Conservation (phyloP, 1,284 basidiomycete genomes). For the Laetiporus sulphureus region DNA sequence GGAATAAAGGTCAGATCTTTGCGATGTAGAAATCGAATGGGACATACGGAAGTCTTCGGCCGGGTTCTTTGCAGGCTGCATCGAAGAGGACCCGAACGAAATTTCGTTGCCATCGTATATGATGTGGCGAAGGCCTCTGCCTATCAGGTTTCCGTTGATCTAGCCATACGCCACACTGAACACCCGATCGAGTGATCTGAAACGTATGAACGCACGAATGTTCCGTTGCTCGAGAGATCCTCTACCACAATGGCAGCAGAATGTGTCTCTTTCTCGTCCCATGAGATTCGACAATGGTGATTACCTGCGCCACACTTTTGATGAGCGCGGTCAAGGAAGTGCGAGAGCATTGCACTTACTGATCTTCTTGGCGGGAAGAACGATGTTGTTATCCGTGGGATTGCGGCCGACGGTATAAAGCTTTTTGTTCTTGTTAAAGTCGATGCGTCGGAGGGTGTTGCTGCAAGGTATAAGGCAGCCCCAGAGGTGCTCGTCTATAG, state of each 20-base stretch:
- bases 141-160: constrained; percentile 70
- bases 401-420: constrained; percentile 51
- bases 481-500: constrained; percentile 50
- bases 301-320: constrained; percentile 41
- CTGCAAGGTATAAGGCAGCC: constrained; percentile 62
- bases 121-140: constrained; percentile 47
- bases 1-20: not conserved
- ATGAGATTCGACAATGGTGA: constrained; percentile 54
- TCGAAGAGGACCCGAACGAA: constrained; percentile 58
- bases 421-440: constrained; percentile 47
- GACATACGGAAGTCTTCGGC: constrained; percentile 55
- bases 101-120: constrained; percentile 79
- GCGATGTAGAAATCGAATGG: not conserved
- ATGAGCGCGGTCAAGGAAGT: constrained; percentile 13
- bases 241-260: constrained; percentile 55
- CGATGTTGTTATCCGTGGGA: constrained; percentile 37
- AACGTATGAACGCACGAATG: constrained; percentile 55
- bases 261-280: constrained; percentile 53
- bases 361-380: constrained; percentile 61
- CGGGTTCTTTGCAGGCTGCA: constrained; percentile 38
- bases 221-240: constrained; percentile 77
- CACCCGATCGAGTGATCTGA: not conserved
- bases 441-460: constrained; percentile 41
- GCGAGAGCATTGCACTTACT: constrained; percentile 45
- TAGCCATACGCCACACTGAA: constrained; percentile 24